These are phyloP conservation scores for Vicia villosa DNA, from an alignment of 306 rosid genomes.

Conservation along the genomic window DNA sequence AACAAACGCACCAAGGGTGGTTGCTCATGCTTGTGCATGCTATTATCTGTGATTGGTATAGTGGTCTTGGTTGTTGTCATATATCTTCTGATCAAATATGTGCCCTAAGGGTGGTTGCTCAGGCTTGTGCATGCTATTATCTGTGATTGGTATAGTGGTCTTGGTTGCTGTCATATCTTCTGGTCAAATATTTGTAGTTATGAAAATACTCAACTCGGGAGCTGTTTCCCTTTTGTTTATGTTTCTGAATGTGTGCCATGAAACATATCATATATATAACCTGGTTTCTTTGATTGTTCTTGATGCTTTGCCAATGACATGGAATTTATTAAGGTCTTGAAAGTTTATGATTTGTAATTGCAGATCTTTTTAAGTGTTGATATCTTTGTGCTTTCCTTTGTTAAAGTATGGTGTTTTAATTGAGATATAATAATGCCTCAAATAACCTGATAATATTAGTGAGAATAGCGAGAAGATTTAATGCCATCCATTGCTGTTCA, in stretches of 20 bases:
- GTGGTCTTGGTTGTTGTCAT: conserved; percentile 66
- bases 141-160: conserved; percentile 76
- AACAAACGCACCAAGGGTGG: conserved; percentile 89
- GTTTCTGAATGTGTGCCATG: conserved; percentile 38
- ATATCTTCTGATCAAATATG: conserved; percentile 72
- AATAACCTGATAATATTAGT: background rate
- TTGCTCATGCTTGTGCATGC: conserved; percentile 94
- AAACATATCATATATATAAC: conserved; percentile 22
- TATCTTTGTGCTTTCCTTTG: conserved; percentile 24
- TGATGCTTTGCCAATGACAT: conserved; percentile 37
- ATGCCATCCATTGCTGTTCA: background rate
- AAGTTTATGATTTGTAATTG: conserved; percentile 31
- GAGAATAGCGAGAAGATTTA: background rate
- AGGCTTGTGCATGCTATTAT: conserved; percentile 82
- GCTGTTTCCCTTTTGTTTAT: background rate
- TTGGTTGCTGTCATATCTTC: conserved; percentile 66
- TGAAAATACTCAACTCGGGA: conserved; percentile 15
- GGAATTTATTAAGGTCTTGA: conserved; percentile 11
- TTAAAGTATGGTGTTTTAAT: conserved; percentile 8
- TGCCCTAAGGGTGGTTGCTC: conserved; percentile 94
- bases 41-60: conserved; percentile 73
- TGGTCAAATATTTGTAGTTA: conserved; percentile 74
- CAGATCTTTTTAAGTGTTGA: conserved; percentile 21
- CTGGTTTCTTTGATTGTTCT: conserved; percentile 23
- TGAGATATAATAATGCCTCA: conserved; percentile 15